Percentiles rank a stretch among this genome's conserved stretches.
Evolutionary conservation across 257 asterid species (phyloP).

Genomic region (Leptodermis oblonga): DNA sequence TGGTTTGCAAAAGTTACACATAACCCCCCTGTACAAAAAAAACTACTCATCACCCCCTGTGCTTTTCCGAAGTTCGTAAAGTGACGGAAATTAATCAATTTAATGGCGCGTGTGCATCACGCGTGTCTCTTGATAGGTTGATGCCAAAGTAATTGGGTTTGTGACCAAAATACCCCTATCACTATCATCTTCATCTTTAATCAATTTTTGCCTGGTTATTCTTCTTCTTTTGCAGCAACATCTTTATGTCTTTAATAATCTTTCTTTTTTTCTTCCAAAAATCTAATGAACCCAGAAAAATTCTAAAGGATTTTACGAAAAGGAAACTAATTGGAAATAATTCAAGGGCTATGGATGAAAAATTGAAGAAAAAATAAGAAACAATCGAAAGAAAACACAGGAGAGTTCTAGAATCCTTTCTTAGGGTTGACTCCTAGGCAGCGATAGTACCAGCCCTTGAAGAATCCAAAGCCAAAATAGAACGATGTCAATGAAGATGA

Average conservation of each 20-base stretch:
- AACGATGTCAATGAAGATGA: conserved; percentile 30
- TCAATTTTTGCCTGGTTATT: conserved; percentile 28
- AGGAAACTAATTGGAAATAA: not conserved
- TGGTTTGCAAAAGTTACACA: too few relatives aligned
- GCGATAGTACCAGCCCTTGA: conserved; percentile 98
- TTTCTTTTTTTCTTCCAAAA: not conserved
- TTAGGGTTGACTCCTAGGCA: conserved; percentile 89
- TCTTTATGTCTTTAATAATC: conserved; percentile 18
- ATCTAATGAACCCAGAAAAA: not conserved
- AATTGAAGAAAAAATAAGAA: not conserved
- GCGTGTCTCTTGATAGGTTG: too few relatives aligned
- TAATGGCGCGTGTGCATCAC: too few relatives aligned
- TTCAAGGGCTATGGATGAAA: not conserved
- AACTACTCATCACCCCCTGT: too few relatives aligned
- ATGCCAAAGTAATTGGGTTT: too few relatives aligned
- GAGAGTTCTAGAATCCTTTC: not conserved
- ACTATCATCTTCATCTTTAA: too few relatives aligned
- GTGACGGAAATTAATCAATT: too few relatives aligned
- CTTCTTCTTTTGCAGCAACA: conserved; percentile 89
- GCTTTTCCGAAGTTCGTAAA: too few relatives aligned
- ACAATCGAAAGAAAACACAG: too few relatives aligned
- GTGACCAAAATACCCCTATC: too few relatives aligned
- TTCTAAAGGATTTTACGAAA: not conserved
- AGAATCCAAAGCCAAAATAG: conserved; percentile 63
- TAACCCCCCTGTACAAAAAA: too few relatives aligned